Base-by-base conservation (phyloP, 2,329 filamentous ascomycete species). In the Lachnum nothofagi region DNA sequence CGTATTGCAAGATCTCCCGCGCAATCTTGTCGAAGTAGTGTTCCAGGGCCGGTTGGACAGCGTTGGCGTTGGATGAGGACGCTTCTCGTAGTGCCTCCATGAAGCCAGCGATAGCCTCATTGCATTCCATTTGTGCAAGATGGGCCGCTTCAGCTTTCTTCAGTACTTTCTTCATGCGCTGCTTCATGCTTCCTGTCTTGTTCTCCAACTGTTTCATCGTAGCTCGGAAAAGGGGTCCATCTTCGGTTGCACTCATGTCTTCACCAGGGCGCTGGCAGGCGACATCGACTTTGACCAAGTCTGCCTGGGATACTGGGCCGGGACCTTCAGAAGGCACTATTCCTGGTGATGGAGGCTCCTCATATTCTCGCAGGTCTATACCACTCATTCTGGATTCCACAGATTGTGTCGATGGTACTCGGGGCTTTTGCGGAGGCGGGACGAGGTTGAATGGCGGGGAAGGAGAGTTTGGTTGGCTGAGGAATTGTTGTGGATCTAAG, bases 21-120 rank as follows among this genome's bases (percentile, higher is more conserved):
- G 91, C 91, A 58, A 95, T 97, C 63, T 91, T 95, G 69, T 97
- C 91, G 63, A 97, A 98, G 66, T 98, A 98, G 67, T 98, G 91
- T 54, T 98, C 93, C 51, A 98, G 78, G 4, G 91, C 93, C 14
- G 93, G 94, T 63, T 95, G 89, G n/a, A 98, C 91, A 0, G 91
- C 93, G 63, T 95, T 95, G 42, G 90, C 87, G 64, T 97, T 97
- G 10, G 91, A 95, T 0, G 82, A 82, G 1, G 91, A 90, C 0
- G 90, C 88, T 63, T 97, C 93, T 54, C 85, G 82, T 25, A 98
- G 73, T 4, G 91, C 85, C 12, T 91, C 87, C 65, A 95, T 84
- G 60, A 98, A 95, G 3, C 80, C 82, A 14, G 79, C 72, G 58
- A 95, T 84, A 5, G 91, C 85, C 45, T 94, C 88, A 64, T 97